Conservation (phyloP, 345 rosid genomes). For the Leavenworthia alabamica region DNA sequence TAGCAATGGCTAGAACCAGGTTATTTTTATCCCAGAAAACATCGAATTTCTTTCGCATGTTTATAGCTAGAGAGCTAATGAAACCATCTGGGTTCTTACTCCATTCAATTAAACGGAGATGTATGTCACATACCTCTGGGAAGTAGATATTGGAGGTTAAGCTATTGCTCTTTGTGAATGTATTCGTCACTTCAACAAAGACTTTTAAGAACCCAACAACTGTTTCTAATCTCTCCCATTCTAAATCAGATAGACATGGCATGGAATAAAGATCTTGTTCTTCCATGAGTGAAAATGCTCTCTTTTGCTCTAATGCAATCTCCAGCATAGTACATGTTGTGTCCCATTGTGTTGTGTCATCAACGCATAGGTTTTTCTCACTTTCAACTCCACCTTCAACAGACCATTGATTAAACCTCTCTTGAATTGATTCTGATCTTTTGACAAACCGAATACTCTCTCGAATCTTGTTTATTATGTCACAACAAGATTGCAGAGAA, state of each 20-base stretch:
- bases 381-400: constrained; percentile 38
- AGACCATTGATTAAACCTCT: constrained; percentile 38
- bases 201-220: constrained; percentile 47
- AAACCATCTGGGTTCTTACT: constrained; percentile 56
- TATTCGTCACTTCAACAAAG: constrained; percentile 50
- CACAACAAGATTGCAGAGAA: constrained; percentile 42
- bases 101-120: constrained; percentile 65
- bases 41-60: constrained; percentile 59
- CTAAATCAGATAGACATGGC: constrained; percentile 51
- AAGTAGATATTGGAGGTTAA: constrained; percentile 58
- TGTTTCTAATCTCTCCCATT: constrained; percentile 49
- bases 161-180: constrained; percentile 41
- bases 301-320: constrained; percentile 46
- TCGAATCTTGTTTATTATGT: constrained; percentile 44
- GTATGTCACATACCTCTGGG: constrained; percentile 59
- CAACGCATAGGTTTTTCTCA: constrained; percentile 41
- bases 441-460: constrained; percentile 43
- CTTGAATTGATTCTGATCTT: constrained; percentile 41
- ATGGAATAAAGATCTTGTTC: constrained; percentile 34
- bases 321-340: constrained; percentile 62
- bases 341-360: constrained; percentile 55
- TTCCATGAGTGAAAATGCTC: constrained; percentile 40
- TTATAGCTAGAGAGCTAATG: constrained; percentile 44
- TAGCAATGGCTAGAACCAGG: constrained; percentile 60
- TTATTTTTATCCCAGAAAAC: constrained; percentile 71